Conservation (phyloP, 164 flowering plant species). For the Aristolochia californica region DNA sequence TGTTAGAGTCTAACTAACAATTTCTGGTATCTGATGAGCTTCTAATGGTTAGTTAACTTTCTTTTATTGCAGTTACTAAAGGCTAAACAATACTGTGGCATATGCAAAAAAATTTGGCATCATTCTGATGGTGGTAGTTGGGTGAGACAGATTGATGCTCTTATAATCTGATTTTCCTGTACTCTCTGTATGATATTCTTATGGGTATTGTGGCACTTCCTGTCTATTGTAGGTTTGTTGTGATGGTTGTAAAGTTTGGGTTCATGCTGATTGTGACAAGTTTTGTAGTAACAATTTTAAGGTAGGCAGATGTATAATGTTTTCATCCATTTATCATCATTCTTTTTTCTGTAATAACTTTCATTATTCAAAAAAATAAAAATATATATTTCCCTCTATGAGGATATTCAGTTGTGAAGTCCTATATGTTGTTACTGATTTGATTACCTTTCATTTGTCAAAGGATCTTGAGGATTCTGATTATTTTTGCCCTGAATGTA, state of each 20-base stretch:
- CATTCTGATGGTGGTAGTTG: conserved; percentile 86
- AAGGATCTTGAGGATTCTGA: conserved; percentile 61
- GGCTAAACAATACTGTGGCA: conserved; percentile 87
- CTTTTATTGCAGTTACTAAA: conserved; percentile 44
- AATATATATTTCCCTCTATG: too few relatives aligned
- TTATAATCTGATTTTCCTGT: too few relatives aligned
- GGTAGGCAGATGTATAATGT: conserved; percentile 29
- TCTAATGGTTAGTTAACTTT: conserved; percentile 1
- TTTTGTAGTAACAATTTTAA: conserved; percentile 50
- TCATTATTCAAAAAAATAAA: not conserved
- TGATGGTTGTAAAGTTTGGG: conserved; percentile 96
- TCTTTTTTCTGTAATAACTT: not conserved
- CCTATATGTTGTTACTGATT: conserved; percentile 15
- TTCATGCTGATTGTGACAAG: conserved; percentile 88
- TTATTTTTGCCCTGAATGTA: conserved; percentile 92
- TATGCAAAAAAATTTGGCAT: conserved; percentile 92
- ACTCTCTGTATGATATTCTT: too few relatives aligned
- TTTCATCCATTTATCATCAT: not conserved
- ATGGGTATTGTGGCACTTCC: not conserved
- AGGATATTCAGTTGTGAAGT: too few relatives aligned
- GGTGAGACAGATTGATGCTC: conserved; percentile 35
- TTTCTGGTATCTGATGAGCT: not conserved
- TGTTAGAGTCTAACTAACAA: not conserved
- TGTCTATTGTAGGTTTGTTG: conserved; percentile 55
- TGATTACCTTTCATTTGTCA: conserved; percentile 3